Evolutionary conservation across 495 filamentous ascomycete genomes (phyloP).

Genomic region (Amniculicola lignicola): DNA sequence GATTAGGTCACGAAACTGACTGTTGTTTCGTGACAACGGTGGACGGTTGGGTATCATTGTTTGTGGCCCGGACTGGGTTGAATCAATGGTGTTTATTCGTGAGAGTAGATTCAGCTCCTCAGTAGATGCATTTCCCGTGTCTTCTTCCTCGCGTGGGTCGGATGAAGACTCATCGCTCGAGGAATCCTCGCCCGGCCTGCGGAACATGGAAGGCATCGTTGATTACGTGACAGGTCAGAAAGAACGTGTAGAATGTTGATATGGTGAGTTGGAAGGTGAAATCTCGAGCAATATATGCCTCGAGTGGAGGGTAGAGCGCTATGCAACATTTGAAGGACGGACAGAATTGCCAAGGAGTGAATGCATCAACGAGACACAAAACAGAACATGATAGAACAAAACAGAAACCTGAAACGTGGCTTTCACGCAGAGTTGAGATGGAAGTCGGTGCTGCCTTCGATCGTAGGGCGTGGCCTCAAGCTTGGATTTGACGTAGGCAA

Average conservation of each 20-base stretch:
- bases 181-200: constrained; percentile 18
- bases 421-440: background rate
- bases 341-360: background rate
- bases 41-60: background rate
- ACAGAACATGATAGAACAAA: constrained; percentile 19
- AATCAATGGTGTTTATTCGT: constrained; percentile 17
- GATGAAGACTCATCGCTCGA: constrained; percentile 1
- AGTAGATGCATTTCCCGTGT: background rate
- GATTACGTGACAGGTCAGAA: too few species aligned
- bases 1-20: constrained; percentile 28
- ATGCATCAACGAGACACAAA: background rate
- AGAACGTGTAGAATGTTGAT: too few species aligned
- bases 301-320: too few species aligned
- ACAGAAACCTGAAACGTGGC: constrained; percentile 24
- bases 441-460: too few species aligned
- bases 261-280: too few species aligned
- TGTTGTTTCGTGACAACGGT: constrained; percentile 6
- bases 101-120: constrained; percentile 11
- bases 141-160: constrained; percentile 1
- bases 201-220: constrained; percentile 24
- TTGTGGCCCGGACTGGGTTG: constrained; percentile 5
- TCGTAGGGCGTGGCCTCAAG: too few species aligned
- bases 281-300: too few species aligned
- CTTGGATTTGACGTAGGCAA: too few species aligned
- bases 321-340: too few species aligned